These are phyloP conservation scores for Rhizopogon hawkerae DNA, from an alignment of 1,284 basidiomycete species.

Conservation along the genomic window DNA sequence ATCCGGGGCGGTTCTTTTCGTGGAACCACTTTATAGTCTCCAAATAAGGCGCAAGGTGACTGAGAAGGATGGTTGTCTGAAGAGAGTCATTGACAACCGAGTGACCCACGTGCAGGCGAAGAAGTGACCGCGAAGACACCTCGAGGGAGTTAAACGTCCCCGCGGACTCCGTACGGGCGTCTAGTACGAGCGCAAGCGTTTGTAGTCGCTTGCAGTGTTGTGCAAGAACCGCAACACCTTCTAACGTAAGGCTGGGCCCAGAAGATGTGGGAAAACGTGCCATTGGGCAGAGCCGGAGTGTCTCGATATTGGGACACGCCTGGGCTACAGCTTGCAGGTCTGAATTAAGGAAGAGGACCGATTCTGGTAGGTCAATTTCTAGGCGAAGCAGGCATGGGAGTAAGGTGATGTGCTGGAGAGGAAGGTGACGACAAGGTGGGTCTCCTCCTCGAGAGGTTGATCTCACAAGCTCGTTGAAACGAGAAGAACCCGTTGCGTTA, in stretches of 20 bases:
- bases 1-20: constrained; percentile 63
- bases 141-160: constrained; percentile 37
- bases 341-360: constrained; percentile 49
- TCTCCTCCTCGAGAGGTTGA: constrained; percentile 57
- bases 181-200: constrained; percentile 54
- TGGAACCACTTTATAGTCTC: constrained; percentile 66
- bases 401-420: constrained; percentile 48
- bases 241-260: constrained; percentile 45
- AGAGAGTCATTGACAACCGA: constrained; percentile 62
- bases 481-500: constrained; percentile 51
- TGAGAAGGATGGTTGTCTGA: constrained; percentile 58
- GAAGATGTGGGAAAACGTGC: constrained; percentile 50
- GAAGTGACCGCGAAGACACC: constrained; percentile 53
- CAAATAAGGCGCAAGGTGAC: constrained; percentile 63
- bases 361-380: constrained; percentile 70
- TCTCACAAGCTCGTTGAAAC: constrained; percentile 58
- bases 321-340: constrained; percentile 51
- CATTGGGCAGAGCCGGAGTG: constrained; percentile 54
- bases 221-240: constrained; percentile 52
- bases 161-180: constrained; percentile 43
- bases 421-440: constrained; percentile 44
- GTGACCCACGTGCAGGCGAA: constrained; percentile 63
- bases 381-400: constrained; percentile 49
- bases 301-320: constrained; percentile 58
- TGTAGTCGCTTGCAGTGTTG: constrained; percentile 51